A percentile compares a stretch with the other conserved stretches of the same genome.
Evolutionary conservation across 768 basidiomycete genomes (phyloP).

Genomic region (Austroboletus eburneus): DNA sequence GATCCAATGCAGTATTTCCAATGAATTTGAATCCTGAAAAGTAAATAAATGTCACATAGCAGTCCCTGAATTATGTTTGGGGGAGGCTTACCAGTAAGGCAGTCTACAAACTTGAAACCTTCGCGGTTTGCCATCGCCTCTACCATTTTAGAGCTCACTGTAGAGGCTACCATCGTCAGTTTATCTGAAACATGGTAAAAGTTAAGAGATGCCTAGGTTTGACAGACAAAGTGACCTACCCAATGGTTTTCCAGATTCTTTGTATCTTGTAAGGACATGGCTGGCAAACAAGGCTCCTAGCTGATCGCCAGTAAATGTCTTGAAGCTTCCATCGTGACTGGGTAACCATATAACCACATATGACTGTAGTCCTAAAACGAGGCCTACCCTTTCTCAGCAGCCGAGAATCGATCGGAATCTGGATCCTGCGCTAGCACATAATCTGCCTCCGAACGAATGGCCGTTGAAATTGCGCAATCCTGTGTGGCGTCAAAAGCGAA

Average conservation of each 20-base stretch:
- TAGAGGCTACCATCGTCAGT: slow-evolving; percentile 83
- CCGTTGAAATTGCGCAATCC: slow-evolving; percentile 70
- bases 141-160: slow-evolving; percentile 89
- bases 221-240: slow-evolving; percentile 27
- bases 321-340: slow-evolving; percentile 51
- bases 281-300: slow-evolving; percentile 59
- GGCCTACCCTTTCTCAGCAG: slow-evolving; percentile 62
- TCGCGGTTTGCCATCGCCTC: slow-evolving; percentile 69
- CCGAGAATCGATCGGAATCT: slow-evolving; percentile 79
- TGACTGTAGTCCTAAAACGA: not conserved
- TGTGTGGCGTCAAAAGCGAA: slow-evolving; percentile 26
- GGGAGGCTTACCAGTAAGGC: slow-evolving; percentile 64
- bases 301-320: slow-evolving; percentile 80
- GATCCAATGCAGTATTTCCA: slow-evolving; percentile 71
- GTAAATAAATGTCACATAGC: slow-evolving; percentile 1
- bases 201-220: slow-evolving; percentile 39
- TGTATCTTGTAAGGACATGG: slow-evolving; percentile 42
- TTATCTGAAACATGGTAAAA: slow-evolving; percentile 41
- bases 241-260: slow-evolving; percentile 41
- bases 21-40: slow-evolving; percentile 92
- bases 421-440: slow-evolving; percentile 89
- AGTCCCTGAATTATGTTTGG: not conserved
- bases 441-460: slow-evolving; percentile 44
- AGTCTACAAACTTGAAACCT: slow-evolving; percentile 82
- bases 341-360: slow-evolving; percentile 1